Conservation (phyloP, 345 rosid genomes). For the Sonneratia caseolaris region DNA sequence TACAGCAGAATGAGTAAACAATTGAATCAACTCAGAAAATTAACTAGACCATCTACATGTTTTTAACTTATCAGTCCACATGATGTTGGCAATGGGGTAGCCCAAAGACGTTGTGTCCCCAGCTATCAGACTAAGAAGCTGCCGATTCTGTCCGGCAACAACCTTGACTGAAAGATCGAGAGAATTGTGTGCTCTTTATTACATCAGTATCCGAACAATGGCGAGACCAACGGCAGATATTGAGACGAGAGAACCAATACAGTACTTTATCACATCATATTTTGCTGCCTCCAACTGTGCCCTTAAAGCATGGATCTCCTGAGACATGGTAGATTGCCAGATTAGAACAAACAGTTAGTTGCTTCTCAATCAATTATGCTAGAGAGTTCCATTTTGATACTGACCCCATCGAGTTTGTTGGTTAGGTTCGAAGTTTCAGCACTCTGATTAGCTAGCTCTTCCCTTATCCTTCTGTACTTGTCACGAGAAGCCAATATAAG, state of each 20-base stretch:
- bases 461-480: conserved; percentile 58
- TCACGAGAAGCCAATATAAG: background rate
- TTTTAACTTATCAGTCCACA: background rate
- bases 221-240: conserved; percentile 86
- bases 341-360: background rate
- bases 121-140: background rate
- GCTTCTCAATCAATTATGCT: background rate
- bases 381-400: conserved; percentile 2
- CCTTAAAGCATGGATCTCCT: conserved; percentile 82
- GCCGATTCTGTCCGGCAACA: background rate
- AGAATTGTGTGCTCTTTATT: conserved; percentile 1
- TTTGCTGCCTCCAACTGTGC: conserved; percentile 85
- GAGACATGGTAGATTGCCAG: conserved; percentile 8
- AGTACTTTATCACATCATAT: conserved; percentile 80
- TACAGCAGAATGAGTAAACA: background rate
- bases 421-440: conserved; percentile 69
- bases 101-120: background rate
- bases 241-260: conserved; percentile 85
- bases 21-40: background rate
- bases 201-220: conserved; percentile 59
- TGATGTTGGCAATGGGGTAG: background rate
- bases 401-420: conserved; percentile 78
- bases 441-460: conserved; percentile 65
- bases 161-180: background rate
- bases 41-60: background rate